Base-by-base conservation (phyloP, 352 stramenopile species). In the Blastocystis sp. region DNA sequence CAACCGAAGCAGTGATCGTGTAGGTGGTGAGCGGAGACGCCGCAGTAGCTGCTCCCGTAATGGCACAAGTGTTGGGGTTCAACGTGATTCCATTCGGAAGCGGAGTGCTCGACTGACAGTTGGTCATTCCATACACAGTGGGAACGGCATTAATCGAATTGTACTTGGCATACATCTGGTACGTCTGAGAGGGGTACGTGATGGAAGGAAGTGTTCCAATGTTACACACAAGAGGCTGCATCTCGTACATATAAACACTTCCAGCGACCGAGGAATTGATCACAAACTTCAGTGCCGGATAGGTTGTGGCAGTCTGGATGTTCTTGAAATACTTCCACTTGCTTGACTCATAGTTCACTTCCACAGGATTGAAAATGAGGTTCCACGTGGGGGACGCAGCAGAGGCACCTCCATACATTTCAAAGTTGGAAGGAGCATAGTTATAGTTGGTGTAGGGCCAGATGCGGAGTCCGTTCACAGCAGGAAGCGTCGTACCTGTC, bases 141-240 rank as follows among this genome's bases (percentile, higher is more conserved):
- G 48, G 24, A 1, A 27, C 14, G 32, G 42, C n/a, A 7, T 42
- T n/a, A 1, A 65, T n/a, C 9, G 9, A 3, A n/a, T 81, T 21
- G 32, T 63, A 81, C 32, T 63, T 38, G 16, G 48, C 53, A 16
- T 53, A 63, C 18, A 64, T 32, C 32, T 9, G 16, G 40, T 63
- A 81, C 32, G 69, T 63, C 18, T 48, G 7, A 3, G 40, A 21
- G 18, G 63, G 7, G 46, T 75, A 75, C 16, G 29, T 34, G 32
- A 75, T 75, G 4, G 3, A 11, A 4, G 36, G 8, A n/a, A n/a
- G 32, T 11, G 69, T 16, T 27, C 44, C 24, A 1, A 64, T 32
- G 46, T 63, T 81, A 51, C 69, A 81, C 1, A 81, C 46, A 32
- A 61, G 27, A 4, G 24, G 53, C 4, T 57, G 69, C 16, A 81